Percentiles rank a stretch among this genome's conserved stretches.
These are phyloP conservation scores for Sugiyamaella lignohabitans DNA, from an alignment of 805 yeast genomes.

Conservation along the genomic window DNA sequence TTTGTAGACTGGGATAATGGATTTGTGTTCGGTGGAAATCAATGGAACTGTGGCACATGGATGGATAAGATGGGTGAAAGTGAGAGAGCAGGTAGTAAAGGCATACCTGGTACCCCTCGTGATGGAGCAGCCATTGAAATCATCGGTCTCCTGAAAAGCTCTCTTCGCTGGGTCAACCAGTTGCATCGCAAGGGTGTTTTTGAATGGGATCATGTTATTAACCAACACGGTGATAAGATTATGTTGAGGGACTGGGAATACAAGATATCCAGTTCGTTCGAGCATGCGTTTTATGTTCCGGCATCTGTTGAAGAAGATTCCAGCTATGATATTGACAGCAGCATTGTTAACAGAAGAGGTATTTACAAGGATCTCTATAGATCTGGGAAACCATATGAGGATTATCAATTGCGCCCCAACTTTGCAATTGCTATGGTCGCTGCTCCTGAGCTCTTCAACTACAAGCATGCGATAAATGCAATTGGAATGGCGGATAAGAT, in stretches of 20 bases:
- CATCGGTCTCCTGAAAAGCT: constrained; percentile 78
- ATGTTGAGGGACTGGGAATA: constrained; percentile 66
- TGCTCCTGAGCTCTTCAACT: constrained; percentile 84
- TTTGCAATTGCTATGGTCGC: constrained; percentile 90
- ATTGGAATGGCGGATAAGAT: constrained; percentile 62
- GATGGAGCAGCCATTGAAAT: constrained; percentile 96
- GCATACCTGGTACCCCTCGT: constrained; percentile 96
- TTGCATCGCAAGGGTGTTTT: constrained; percentile 51
- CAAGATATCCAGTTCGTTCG: constrained; percentile 66
- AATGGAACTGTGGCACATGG: constrained; percentile 96
- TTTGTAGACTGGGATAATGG: constrained; percentile 87
- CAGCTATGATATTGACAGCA: constrained; percentile 53
- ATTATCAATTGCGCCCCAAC: constrained; percentile 88
- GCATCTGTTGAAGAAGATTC: constrained; percentile 52
- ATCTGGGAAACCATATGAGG: constrained; percentile 85
- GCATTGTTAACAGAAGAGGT: constrained; percentile 79
- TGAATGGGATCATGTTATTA: constrained; percentile 49
- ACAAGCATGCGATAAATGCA: constrained; percentile 55
- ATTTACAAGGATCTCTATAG: constrained; percentile 82
- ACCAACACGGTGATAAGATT: constrained; percentile 50
- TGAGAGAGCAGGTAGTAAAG: constrained; percentile 69
- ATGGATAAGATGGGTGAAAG: constrained; percentile 99
- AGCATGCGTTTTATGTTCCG: constrained; percentile 74
- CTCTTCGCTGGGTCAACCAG: constrained; percentile 69
- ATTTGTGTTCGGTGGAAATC: constrained; percentile 83